These are phyloP conservation scores for Liriodendron chinense DNA, from an alignment of 164 flowering plant genomes.

Conservation along the genomic window DNA sequence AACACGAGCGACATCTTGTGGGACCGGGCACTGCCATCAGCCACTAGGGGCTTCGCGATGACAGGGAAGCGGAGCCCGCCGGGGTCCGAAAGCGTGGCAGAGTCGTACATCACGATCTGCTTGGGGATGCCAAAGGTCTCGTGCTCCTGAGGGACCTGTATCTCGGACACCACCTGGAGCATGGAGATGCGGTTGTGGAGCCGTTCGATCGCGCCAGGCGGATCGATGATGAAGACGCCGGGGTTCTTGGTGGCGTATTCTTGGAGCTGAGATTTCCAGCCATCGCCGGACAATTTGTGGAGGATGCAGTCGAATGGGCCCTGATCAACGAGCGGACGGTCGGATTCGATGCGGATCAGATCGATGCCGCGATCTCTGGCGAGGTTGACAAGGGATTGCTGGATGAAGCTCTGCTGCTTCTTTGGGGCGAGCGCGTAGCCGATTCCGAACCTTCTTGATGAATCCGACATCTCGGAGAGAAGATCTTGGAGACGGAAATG, in stretches of 20 bases:
- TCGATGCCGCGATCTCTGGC: conserved; percentile 36
- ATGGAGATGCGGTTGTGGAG: conserved; percentile 67
- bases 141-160: conserved; percentile 24
- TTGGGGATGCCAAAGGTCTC: conserved; percentile 68
- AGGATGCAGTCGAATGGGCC: conserved; percentile 46
- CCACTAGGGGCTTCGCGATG: conserved; percentile 81
- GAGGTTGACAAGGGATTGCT: conserved; percentile 28
- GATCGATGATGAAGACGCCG: conserved; percentile 28
- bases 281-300: conserved; percentile 36
- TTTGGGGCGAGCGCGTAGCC: conserved; percentile 44
- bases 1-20: conserved; percentile 77
- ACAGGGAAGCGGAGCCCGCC: conserved; percentile 56
- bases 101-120: conserved; percentile 57
- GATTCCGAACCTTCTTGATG: conserved; percentile 21
- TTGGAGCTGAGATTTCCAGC: conserved; percentile 32
- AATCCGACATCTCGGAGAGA: conserved; percentile 16
- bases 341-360: conserved; percentile 33
- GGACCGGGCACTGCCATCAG: conserved; percentile 79
- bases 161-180: conserved; percentile 75
- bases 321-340: conserved; percentile 30
- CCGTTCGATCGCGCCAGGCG: conserved; percentile 32
- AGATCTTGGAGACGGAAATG: background rate
- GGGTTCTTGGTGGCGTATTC: conserved; percentile 27
- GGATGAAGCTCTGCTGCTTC: conserved; percentile 45
- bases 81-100: conserved; percentile 30